A percentile compares a stretch with the other conserved stretches of the same genome.
Conservation (phyloP, 1,139 yeast genomes). For the Debaryomyces coudertii region DNA sequence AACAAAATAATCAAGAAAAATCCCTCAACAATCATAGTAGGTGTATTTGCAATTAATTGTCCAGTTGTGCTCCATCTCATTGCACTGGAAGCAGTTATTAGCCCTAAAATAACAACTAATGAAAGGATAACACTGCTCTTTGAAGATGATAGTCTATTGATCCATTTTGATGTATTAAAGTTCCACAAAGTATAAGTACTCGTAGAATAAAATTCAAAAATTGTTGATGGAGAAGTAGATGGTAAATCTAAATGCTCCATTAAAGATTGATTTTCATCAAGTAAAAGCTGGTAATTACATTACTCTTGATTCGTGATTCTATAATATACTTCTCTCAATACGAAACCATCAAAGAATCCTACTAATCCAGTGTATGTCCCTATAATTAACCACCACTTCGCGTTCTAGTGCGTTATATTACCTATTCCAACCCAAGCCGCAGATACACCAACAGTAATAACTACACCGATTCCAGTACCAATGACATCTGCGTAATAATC, state of each 20-base stretch:
- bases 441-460: conserved; percentile 31
- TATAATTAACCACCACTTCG: conserved; percentile 44
- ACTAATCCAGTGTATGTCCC: conserved; percentile 45
- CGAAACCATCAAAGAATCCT: conserved; percentile 43
- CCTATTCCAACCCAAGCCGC: conserved; percentile 39
- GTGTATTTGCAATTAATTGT: conserved; percentile 37
- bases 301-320: conserved; percentile 30
- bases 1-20: conserved; percentile 35
- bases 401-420: conserved; percentile 30
- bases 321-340: conserved; percentile 36
- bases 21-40: conserved; percentile 43
- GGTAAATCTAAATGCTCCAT: neutral
- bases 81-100: conserved; percentile 29
- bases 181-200: conserved; percentile 3
- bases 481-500: no score
- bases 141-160: conserved; percentile 24
- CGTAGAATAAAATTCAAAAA: neutral
- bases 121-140: conserved; percentile 30
- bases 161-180: conserved; percentile 24
- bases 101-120: conserved; percentile 24
- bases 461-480: conserved; percentile 41
- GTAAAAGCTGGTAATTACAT: conserved; percentile 18
- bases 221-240: neutral
- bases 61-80: conserved; percentile 38
- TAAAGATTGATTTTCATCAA: neutral